phyloP scores from a whole-genome alignment of 2,329 filamentous ascomycete species.

The Phyllosticta citriasiana region DNA sequence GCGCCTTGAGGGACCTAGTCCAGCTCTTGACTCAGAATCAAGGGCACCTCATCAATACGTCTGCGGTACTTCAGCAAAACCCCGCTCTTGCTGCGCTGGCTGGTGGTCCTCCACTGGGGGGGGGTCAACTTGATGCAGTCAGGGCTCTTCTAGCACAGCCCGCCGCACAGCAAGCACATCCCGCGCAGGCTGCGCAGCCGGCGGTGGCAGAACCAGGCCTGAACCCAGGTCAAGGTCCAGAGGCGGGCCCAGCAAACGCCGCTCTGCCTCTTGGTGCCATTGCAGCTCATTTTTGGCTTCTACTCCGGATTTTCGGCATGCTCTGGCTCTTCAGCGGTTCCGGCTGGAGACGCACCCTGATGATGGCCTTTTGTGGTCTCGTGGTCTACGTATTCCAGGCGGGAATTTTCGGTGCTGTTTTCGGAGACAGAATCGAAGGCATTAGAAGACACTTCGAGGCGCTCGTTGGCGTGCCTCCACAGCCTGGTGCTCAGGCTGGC shows the following conservation, averaged over 20 bases:
- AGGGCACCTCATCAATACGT: background rate
- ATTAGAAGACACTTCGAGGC: conserved; percentile 29
- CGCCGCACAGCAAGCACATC: background rate
- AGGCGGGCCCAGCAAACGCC: background rate
- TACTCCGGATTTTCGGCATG: conserved; percentile 45
- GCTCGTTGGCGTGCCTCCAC: conserved; percentile 16
- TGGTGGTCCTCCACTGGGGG: background rate
- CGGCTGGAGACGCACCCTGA: conserved; percentile 25
- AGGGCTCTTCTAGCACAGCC: background rate
- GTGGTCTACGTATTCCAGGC: conserved; percentile 25
- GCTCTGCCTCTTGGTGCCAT: background rate
- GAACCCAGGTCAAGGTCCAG: background rate
- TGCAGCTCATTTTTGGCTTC: conserved; percentile 42
- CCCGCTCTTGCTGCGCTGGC: background rate
- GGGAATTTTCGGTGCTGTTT: conserved; percentile 15
- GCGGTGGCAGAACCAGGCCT: background rate
- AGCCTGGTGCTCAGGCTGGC: background rate
- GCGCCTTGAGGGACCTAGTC: background rate
- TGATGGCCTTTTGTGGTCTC: conserved; percentile 22
- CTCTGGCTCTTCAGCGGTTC: conserved; percentile 41
- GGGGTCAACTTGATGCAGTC: background rate
- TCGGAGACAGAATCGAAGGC: conserved; percentile 19
- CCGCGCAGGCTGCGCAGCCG: background rate
- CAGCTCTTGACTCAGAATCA: background rate
- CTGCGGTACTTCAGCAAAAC: background rate